Evolutionary conservation across 1,284 basidiomycete species (phyloP), one percentile per base, ranked within the genome.

Genomic region (Leccinum colubrinum): DNA sequence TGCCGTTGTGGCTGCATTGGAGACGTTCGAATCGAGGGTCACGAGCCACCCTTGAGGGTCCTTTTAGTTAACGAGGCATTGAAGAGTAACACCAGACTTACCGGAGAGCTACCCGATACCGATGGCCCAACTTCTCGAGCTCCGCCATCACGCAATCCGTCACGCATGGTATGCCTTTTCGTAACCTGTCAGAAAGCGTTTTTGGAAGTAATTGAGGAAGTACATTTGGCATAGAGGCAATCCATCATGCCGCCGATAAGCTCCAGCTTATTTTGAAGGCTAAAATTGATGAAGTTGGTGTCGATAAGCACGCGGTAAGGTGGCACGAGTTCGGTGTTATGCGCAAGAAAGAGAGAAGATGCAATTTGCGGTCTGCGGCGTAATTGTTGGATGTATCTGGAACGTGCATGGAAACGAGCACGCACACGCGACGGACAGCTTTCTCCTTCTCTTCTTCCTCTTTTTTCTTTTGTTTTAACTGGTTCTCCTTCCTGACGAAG

Each of bases 201-300:
- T 35, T 27, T 20, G 41, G 7, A 43, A 39, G 60, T 11, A n/a
- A 43, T 60, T 14, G 53, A 53, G 7, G 20, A 79, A 91, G 66
- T 70, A 97, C 96, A 97, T 80, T 99, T 98, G n/a, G 97, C 97
- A 77, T 94, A 98, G 12, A 99, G 80, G 70, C 96, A 98, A 75
- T 99, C 97, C 96, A 99, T 98, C 97, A 99, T 98, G 14, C 94
- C 95, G 71, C 93, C 90, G 20, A 98, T 84, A 54, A 99, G 84
- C 76, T 99, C 97, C 68, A 99, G 83, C 77, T 98, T 98, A 80
- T 99, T 99, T 79, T 99, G 97, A 56, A 99, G 83, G 67, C 91
- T 94, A 76, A 99, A 97, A 75, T 99, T 99, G 83, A 99, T 98
- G 73, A 99, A 99, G 77, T 99, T 99, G 72, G 97, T 99, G 78